Evolutionary conservation across 2,329 filamentous ascomycete genomes (phyloP).

Genomic region (Pseudocercospora crystallina): DNA sequence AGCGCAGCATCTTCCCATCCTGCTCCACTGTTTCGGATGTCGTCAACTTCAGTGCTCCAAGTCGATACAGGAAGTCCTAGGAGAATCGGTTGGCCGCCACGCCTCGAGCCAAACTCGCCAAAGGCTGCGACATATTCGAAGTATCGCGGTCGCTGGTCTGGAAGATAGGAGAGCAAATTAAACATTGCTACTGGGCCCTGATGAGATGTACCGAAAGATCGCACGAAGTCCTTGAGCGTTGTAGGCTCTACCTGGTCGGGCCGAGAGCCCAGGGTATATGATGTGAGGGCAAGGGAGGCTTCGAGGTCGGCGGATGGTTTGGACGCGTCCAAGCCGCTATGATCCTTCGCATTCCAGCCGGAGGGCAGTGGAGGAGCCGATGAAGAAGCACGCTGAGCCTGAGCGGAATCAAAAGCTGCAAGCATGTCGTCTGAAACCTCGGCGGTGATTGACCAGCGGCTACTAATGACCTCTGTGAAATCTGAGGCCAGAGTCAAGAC

Average conservation of each 20-base stretch:
- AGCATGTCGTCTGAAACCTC: constrained; percentile 9
- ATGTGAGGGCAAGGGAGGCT: constrained; percentile 17
- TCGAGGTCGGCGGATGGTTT: constrained; percentile 21
- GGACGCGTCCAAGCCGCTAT: constrained; percentile 19
- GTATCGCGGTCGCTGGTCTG: constrained; percentile 15
- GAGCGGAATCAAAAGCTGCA: background rate
- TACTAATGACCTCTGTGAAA: background rate
- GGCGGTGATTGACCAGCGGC: constrained; percentile 23
- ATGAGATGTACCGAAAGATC: constrained; percentile 13
- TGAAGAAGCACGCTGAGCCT: too few relatives aligned
- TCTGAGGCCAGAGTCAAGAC: background rate
- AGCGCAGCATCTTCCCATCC: constrained; percentile 23
- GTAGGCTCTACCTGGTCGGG: background rate
- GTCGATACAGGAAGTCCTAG: constrained; percentile 14
- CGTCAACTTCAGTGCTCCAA: constrained; percentile 11
- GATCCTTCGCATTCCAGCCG: constrained; percentile 23
- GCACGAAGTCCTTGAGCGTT: constrained; percentile 20
- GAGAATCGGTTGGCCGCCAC: constrained; percentile 18
- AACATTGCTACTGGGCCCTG: constrained; percentile 23
- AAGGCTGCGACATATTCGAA: constrained; percentile 24
- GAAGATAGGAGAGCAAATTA: constrained; percentile 23
- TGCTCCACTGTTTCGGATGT: constrained; percentile 6
- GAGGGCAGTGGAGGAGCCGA: constrained; percentile 10
- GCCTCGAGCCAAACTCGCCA: constrained; percentile 16
- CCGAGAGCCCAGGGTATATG: constrained; percentile 13